These are phyloP conservation scores for Aureobasidium sp. DNA, from an alignment of 2,329 filamentous ascomycete species.

Conservation along the genomic window DNA sequence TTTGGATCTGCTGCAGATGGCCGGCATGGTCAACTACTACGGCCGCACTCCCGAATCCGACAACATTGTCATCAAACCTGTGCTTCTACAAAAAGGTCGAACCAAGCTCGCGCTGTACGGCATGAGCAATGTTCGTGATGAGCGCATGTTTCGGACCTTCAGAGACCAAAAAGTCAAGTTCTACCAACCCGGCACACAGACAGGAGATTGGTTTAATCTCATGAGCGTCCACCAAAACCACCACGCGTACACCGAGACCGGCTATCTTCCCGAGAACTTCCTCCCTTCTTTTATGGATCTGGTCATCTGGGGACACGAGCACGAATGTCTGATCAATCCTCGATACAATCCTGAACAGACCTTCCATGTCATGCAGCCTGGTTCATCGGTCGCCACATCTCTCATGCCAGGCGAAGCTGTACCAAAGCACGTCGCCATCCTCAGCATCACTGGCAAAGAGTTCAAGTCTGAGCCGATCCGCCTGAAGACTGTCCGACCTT, in stretches of 20 bases:
- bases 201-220: constrained; percentile 90
- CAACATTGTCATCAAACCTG: constrained; percentile 85
- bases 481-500: constrained; percentile 82
- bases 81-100: constrained; percentile 84
- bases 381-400: constrained; percentile 92
- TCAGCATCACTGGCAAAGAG: constrained; percentile 75
- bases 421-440: constrained; percentile 80
- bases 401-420: constrained; percentile 84
- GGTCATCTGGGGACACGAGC: constrained; percentile 94
- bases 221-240: constrained; percentile 96
- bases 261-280: constrained; percentile 91
- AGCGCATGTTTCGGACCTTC: constrained; percentile 89
- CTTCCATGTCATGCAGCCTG: constrained; percentile 95
- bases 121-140: constrained; percentile 91
- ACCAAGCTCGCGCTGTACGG: constrained; percentile 93
- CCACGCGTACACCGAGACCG: constrained; percentile 80
- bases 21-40: constrained; percentile 92
- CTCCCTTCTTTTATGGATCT: constrained; percentile 86
- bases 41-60: constrained; percentile 86
- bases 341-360: constrained; percentile 74
- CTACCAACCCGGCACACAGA: constrained; percentile 73
- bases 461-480: constrained; percentile 76
- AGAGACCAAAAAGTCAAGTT: constrained; percentile 90
- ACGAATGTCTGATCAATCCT: constrained; percentile 89
- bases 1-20: constrained; percentile 82